phyloP scores from a whole-genome alignment of 2,329 filamentous ascomycete genomes.

The Alternaria infectoria region DNA sequence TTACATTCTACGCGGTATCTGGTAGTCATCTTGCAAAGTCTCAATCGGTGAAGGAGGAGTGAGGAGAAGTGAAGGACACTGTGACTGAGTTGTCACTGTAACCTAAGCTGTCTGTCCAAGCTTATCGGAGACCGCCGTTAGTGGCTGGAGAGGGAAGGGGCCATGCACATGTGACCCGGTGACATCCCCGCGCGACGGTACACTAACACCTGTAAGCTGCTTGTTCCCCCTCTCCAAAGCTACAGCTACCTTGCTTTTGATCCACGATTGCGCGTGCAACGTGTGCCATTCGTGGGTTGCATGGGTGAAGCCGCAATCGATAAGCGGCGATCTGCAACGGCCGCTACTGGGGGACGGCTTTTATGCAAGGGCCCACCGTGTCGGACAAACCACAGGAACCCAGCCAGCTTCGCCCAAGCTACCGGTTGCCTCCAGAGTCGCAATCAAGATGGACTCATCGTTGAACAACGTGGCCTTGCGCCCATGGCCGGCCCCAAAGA shows the following conservation, averaged over 20 bases:
- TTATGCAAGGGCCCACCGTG: conserved; percentile 25
- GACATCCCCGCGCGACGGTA: conserved; percentile 3
- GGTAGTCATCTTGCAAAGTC: conserved; percentile 45
- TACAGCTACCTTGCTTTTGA: neutral
- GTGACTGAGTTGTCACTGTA: conserved; percentile 24
- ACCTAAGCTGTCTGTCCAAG: conserved; percentile 24
- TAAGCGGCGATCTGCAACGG: conserved; percentile 15
- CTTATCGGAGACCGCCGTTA: conserved; percentile 37
- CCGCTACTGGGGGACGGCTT: conserved; percentile 20
- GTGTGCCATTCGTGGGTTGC: neutral
- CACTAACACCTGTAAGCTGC: conserved; percentile 1
- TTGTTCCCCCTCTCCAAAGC: neutral
- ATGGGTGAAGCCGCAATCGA: conserved; percentile 16
- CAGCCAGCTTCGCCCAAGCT: conserved; percentile 7
- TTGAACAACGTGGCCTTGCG: conserved; percentile 63
- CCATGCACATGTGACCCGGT: conserved; percentile 26
- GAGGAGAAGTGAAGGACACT: conserved; percentile 9
- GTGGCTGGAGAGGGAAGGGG: conserved; percentile 22
- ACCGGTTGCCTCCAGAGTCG: neutral
- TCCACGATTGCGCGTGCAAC: neutral
- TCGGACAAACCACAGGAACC: conserved; percentile 11
- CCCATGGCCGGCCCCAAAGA: conserved; percentile 63
- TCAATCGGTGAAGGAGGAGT: neutral
- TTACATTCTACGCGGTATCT: conserved; percentile 49
- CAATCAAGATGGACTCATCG: conserved; percentile 33